These are phyloP conservation scores for Cryptosporidium ryanae DNA, from an alignment of 169 alveolate species.

Conservation along the genomic window DNA sequence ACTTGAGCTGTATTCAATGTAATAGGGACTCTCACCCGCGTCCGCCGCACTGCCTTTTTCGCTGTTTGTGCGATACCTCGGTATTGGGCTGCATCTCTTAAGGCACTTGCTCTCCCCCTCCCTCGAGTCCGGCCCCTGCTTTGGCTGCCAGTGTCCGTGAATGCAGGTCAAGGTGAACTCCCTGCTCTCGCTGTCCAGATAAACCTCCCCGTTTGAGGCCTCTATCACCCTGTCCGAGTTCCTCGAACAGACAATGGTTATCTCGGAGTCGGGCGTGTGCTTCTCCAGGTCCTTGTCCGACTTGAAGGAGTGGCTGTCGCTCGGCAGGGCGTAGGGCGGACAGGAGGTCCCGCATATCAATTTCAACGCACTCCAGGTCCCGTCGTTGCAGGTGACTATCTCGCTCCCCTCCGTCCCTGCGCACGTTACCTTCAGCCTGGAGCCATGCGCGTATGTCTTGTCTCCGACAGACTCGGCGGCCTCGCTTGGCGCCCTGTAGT, in stretches of 20 bases:
- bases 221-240: conserved; percentile 42
- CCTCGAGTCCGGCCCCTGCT: no score
- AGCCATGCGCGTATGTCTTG: conserved; percentile 10
- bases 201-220: background rate
- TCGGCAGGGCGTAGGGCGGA: conserved; percentile 72
- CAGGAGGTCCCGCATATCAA: conserved; percentile 78
- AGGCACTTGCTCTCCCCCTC: conserved; percentile 19
- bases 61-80: background rate
- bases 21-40: background rate
- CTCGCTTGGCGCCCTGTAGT: no score
- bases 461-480: background rate
- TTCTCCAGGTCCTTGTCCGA: conserved; percentile 16
- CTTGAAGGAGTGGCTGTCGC: conserved; percentile 21
- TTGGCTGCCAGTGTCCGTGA: conserved; percentile 58
- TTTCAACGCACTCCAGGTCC: conserved; percentile 77
- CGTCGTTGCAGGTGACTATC: conserved; percentile 75
- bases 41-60: background rate
- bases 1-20: conserved; percentile 9
- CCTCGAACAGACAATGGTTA: conserved; percentile 21
- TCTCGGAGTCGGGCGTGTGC: conserved; percentile 63
- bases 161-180: conserved; percentile 18
- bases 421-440: conserved; percentile 10
- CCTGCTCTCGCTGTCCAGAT: conserved; percentile 10
- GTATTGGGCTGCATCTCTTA: conserved; percentile 31
- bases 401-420: conserved; percentile 60